Evolutionary conservation across 108 stramenopile species (phyloP).

Genomic region (Fragilariopsis cylindrus): DNA sequence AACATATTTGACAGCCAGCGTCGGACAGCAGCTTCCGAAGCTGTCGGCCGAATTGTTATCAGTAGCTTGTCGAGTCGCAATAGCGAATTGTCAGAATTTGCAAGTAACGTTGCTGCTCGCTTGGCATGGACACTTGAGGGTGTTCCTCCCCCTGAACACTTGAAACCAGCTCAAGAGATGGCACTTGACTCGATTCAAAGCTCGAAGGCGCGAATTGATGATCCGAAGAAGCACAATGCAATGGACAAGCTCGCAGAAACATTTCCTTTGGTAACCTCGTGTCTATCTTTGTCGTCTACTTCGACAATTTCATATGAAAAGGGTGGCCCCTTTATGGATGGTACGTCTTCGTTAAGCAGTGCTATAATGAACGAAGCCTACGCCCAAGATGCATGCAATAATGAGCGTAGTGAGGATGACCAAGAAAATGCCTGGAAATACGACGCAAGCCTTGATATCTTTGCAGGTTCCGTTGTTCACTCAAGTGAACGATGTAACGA

Average conservation of each 20-base stretch:
- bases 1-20: conserved; percentile 66
- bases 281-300: conserved; percentile 57
- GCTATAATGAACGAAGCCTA: conserved; percentile 72
- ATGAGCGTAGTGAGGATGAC: conserved; percentile 8
- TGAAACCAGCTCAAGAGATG: conserved; percentile 46
- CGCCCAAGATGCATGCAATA: conserved; percentile 23
- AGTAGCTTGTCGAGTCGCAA: conserved; percentile 49
- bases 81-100: conserved; percentile 53
- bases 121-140: conserved; percentile 73
- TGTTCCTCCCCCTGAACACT: conserved; percentile 41
- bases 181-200: conserved; percentile 53
- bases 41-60: conserved; percentile 66
- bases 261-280: conserved; percentile 75
- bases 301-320: conserved; percentile 25
- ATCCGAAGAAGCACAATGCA: conserved; percentile 25
- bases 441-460: conserved; percentile 62
- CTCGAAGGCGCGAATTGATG: conserved; percentile 24
- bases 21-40: conserved; percentile 70
- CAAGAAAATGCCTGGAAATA: conserved; percentile 44
- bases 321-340: conserved; percentile 1
- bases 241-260: conserved; percentile 43
- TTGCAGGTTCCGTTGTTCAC: conserved; percentile 60
- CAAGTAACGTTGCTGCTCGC: conserved; percentile 60
- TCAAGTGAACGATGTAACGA: conserved; percentile 62
- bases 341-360: conserved; percentile 26